Base-by-base conservation (phyloP, 2,329 filamentous ascomycete species). In the Cercospora brassicicola region DNA sequence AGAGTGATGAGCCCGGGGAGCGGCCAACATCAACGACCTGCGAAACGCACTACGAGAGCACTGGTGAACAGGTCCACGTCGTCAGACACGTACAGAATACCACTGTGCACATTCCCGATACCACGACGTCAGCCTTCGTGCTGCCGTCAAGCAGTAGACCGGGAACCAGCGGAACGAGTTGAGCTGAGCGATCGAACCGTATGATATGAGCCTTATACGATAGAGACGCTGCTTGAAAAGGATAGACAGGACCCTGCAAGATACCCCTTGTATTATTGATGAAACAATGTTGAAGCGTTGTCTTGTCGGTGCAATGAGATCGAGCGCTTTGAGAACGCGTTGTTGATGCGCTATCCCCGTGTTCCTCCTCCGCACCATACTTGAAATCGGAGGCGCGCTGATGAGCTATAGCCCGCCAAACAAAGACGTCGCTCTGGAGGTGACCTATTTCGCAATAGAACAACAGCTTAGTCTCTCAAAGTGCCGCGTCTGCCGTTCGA, bases 21-120 rank as follows among this genome's bases (percentile, higher is more conserved):
- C 71, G 62, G 18, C 75, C 71, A 33, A 70, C 71, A 23, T 75
- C 76, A 7, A 73, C 85, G 73, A 86, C 80, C 2, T 93, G 89
- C 75, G 94, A 98, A 81, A 90, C 91, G 11, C 92, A 97, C 76
- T 91, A 90, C 74, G 84, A 88, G 73, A 95, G 92, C 75, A 83
- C 92, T 67, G 92, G 90, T 0, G 90, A 95, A 81, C 90, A 88
- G 45, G 85, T 97, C 1, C 81, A 90, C 60, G 91, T 97, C 28
- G 63, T 76, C 28, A 68, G 68, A 13, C 73, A 74, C 55, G 10
- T 67, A 3, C 42, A 72, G 10, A 67, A 61, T 11, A 39, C 65
- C 8, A 68, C 45, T 18, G 66, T 74, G 18, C 59, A 70, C 15
- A 68, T 73, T 51, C 55, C 63, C 4, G 71, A 74, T 56, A 63